Conservation (phyloP, 1,284 basidiomycete species). For the Tilletia walkeri region DNA sequence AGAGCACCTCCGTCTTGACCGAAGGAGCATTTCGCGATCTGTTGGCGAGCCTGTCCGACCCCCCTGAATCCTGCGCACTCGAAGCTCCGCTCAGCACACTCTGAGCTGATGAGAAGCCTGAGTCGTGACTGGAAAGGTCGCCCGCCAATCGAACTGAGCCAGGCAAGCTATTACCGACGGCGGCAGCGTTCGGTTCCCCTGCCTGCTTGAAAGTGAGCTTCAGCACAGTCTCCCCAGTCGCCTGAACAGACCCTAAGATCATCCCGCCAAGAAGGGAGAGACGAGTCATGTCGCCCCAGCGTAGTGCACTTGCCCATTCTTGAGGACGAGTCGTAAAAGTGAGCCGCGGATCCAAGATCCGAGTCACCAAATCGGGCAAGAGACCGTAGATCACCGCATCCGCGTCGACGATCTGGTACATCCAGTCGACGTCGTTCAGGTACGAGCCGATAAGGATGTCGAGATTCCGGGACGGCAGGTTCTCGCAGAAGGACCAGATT, state of each 20-base stretch:
- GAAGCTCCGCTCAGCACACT: background rate
- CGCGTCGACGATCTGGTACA: conserved; percentile 13
- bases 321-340: background rate
- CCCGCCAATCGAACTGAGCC: background rate
- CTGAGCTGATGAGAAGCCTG: background rate
- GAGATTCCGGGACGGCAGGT: background rate
- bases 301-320: background rate
- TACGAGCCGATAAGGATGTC: conserved; percentile 6
- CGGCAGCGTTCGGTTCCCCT: background rate
- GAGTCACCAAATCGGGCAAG: background rate
- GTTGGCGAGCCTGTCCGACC: background rate
- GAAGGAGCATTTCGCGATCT: background rate
- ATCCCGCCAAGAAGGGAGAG: background rate
- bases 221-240: background rate
- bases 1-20: conserved; percentile 1
- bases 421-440: conserved; percentile 12
- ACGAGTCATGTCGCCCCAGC: conserved; percentile 11
- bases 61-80: too few relatives aligned
- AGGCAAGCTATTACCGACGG: background rate
- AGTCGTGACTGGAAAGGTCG: background rate
- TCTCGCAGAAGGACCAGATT: conserved; percentile 12
- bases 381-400: background rate
- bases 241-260: background rate
- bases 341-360: background rate
- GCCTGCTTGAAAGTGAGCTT: conserved; percentile 8